Conservation (phyloP, 805 yeast species). For the Torulaspora franciscae region DNA sequence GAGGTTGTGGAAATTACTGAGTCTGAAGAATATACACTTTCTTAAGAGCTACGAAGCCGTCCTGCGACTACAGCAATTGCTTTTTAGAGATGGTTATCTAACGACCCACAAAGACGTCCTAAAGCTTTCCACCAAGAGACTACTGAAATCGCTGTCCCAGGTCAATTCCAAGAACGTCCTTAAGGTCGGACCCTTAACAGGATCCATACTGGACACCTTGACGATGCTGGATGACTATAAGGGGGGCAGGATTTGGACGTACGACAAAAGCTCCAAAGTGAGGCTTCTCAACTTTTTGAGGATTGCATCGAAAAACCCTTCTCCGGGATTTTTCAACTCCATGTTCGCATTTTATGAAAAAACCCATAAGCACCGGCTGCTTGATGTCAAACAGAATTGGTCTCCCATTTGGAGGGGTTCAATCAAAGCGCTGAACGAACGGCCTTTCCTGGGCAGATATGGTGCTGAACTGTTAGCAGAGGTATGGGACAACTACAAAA, state of each 20-base stretch:
- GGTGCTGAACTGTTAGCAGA: conserved; percentile 33
- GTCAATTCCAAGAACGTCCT: conserved; percentile 36
- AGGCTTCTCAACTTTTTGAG: conserved; percentile 45
- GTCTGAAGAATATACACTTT: conserved; percentile 37
- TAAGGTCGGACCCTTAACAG: conserved; percentile 43
- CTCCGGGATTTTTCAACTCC: conserved; percentile 44
- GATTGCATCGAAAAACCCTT: conserved; percentile 52
- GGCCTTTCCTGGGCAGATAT: conserved; percentile 31
- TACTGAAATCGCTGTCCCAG: conserved; percentile 35
- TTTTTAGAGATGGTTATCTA: conserved; percentile 25
- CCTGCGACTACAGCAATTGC: conserved; percentile 36
- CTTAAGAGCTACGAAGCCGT: conserved; percentile 41
- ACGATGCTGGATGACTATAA: conserved; percentile 42
- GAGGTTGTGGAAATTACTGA: conserved; percentile 42
- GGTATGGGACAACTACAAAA: conserved; percentile 31
- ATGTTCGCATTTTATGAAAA: conserved; percentile 22
- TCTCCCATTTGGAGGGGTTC: conserved; percentile 30
- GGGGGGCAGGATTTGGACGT: conserved; percentile 49
- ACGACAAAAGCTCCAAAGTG: conserved; percentile 44
- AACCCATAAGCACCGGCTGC: conserved; percentile 12
- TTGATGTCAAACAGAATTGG: conserved; percentile 26
- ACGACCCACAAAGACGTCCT: conserved; percentile 25
- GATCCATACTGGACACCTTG: conserved; percentile 48
- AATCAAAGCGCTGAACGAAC: conserved; percentile 27
- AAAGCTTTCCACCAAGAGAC: conserved; percentile 33